Conservation (phyloP, 169 alveolate species). For the Sarcocystis neurona region DNA sequence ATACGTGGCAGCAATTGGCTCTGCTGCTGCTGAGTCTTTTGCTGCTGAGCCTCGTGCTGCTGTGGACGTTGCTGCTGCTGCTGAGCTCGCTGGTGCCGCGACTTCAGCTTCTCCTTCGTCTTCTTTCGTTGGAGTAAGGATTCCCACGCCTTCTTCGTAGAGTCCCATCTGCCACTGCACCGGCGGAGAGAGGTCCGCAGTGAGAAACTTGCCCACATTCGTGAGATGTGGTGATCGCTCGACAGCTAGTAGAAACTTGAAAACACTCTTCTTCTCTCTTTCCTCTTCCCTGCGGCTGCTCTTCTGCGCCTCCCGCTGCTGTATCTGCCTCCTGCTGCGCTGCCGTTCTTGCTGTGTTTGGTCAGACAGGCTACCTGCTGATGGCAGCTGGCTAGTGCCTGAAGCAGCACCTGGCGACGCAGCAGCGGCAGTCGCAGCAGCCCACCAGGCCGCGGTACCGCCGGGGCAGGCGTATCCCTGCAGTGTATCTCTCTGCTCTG, state of each 20-base stretch:
- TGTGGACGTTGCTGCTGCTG: slow-evolving; percentile 15
- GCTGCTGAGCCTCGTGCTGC: slow-evolving; percentile 22
- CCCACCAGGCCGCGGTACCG: neutral
- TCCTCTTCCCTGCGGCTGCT: neutral
- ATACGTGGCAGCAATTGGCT: no score
- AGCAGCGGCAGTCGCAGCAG: neutral
- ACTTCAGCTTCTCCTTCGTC: no score
- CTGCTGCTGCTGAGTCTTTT: neutral
- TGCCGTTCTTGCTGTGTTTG: slow-evolving; percentile 30
- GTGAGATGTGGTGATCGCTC: slow-evolving; percentile 53
- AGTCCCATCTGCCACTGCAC: slow-evolving; percentile 49
- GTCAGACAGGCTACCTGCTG: no score
- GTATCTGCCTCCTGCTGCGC: neutral
- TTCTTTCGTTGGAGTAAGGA: no score
- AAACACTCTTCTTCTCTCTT: neutral
- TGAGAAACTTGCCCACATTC: slow-evolving; percentile 41
- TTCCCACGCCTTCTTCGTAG: slow-evolving; percentile 51
- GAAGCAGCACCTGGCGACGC: neutral
- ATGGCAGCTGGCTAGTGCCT: no score
- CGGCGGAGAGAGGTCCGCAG: slow-evolving; percentile 29
- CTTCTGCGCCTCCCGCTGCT: slow-evolving; percentile 23
- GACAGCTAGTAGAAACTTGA: slow-evolving; percentile 49
- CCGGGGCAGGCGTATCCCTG: neutral
- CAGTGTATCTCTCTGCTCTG: neutral
- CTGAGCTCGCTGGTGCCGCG: no score